These are phyloP conservation scores for Sorghum bicolor DNA, from an alignment of 176 grass and related monocot genomes.

Conservation along the genomic window Sorghum_bicolor_NCBIv3 NC_012878.2:55628001-55628500, in stretches of 20 bases:
- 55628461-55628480: not conserved
- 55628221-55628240: constrained; percentile 45
- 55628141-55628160: constrained; percentile 47
- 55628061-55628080: constrained; percentile 43
- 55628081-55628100: not conserved
- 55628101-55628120: constrained; percentile 38
- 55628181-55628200: constrained; percentile 45
- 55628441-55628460: not conserved
- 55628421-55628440: constrained; percentile 34
- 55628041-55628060: constrained; percentile 86
- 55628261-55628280: constrained; percentile 50
- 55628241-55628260: constrained; percentile 54
- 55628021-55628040: constrained; percentile 40
- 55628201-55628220: constrained; percentile 36
- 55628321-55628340: constrained; percentile 34
- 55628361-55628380: constrained; percentile 27
- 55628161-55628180: constrained; percentile 38
- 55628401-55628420: constrained; percentile 26
- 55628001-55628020: constrained; percentile 38
- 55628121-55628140: constrained; percentile 69
- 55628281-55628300: constrained; percentile 48
- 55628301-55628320: constrained; percentile 57
- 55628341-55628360: constrained; percentile 41
- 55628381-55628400: constrained; percentile 14
- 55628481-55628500: constrained; percentile 1